These are phyloP conservation scores for Crithidia mellificae DNA, from an alignment of 208 protist species.

Conservation along the genomic window DNA sequence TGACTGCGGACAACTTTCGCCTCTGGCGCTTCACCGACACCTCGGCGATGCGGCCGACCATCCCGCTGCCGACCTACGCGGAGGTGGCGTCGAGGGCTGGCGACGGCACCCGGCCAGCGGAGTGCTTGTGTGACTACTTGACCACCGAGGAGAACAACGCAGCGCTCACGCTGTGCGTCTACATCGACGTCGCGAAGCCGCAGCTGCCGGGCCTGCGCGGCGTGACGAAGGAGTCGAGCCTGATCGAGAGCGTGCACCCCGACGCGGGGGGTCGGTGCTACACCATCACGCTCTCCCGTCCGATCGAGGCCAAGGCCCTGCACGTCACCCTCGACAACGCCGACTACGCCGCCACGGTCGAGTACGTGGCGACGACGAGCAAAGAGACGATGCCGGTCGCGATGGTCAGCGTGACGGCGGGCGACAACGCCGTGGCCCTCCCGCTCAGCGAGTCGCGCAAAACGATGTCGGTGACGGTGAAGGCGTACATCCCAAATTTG, in stretches of 20 bases:
- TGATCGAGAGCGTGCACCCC: slow-evolving; percentile 26
- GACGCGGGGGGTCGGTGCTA: slow-evolving; percentile 17
- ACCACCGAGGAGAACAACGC: slow-evolving; percentile 26
- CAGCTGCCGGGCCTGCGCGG: slow-evolving; percentile 19
- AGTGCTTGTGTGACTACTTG: slow-evolving; percentile 34
- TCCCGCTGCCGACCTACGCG: slow-evolving; percentile 38
- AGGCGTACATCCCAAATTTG: slow-evolving; percentile 13
- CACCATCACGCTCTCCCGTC: slow-evolving; percentile 25
- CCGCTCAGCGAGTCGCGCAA: slow-evolving; percentile 20
- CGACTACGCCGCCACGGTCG: slow-evolving; percentile 25
- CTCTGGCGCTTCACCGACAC: slow-evolving; percentile 49
- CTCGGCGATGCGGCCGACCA: slow-evolving; percentile 30
- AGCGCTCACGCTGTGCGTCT: slow-evolving; percentile 44
- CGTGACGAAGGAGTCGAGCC: slow-evolving; percentile 12
- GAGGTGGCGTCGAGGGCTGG: slow-evolving; percentile 18
- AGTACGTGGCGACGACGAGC: slow-evolving; percentile 27
- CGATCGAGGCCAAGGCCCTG: slow-evolving; percentile 22
- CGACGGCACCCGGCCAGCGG: not conserved
- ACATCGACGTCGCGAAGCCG: slow-evolving; percentile 50
- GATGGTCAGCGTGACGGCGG: slow-evolving; percentile 18
- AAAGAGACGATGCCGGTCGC: slow-evolving; percentile 22
- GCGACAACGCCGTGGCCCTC: slow-evolving; percentile 20
- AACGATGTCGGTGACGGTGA: slow-evolving; percentile 22
- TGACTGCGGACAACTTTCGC: slow-evolving; percentile 42
- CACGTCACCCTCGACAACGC: slow-evolving; percentile 24